Evolutionary conservation across 169 alveolate species (phyloP).

Genomic region (Plasmodium adleri): DNA sequence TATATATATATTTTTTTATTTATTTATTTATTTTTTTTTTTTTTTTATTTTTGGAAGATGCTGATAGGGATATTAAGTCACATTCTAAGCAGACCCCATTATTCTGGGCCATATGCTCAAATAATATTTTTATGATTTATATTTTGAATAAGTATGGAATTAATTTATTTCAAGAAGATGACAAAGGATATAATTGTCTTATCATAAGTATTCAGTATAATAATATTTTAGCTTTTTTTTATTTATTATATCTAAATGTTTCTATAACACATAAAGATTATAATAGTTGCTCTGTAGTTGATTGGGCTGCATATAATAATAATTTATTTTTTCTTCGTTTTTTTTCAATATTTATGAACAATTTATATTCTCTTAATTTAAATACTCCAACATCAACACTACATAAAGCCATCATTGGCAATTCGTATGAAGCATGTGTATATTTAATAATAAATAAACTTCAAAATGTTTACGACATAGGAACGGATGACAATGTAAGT

Average conservation of each 20-base stretch:
- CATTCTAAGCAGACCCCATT: constrained; percentile 43
- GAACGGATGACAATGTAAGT: constrained; percentile 59
- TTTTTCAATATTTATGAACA: constrained; percentile 31
- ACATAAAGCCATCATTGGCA: constrained; percentile 70
- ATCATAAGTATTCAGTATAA: constrained; percentile 59
- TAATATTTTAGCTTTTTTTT: constrained; percentile 20
- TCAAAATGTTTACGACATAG: constrained; percentile 45
- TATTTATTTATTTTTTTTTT: background rate
- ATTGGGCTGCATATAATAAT: constrained; percentile 69
- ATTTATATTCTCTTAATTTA: constrained; percentile 18
- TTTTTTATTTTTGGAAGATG: constrained; percentile 20
- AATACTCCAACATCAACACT: constrained; percentile 21
- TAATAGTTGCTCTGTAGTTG: constrained; percentile 32
- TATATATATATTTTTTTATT: background rate
- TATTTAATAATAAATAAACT: constrained; percentile 17
- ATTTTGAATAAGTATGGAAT: constrained; percentile 34
- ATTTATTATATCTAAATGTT: constrained; percentile 30
- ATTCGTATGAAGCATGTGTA: constrained; percentile 58
- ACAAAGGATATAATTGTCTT: constrained; percentile 67
- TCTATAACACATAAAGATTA: constrained; percentile 48
- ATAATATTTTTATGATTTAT: constrained; percentile 57
- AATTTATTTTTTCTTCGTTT: constrained; percentile 62
- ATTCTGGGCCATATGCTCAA: constrained; percentile 67
- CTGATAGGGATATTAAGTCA: constrained; percentile 38
- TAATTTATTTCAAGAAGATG: constrained; percentile 38